A percentile compares a stretch with the other conserved stretches of the same genome.
Evolutionary conservation across 306 rosid species (phyloP).

Genomic region (Castanopsis chinensis): DNA sequence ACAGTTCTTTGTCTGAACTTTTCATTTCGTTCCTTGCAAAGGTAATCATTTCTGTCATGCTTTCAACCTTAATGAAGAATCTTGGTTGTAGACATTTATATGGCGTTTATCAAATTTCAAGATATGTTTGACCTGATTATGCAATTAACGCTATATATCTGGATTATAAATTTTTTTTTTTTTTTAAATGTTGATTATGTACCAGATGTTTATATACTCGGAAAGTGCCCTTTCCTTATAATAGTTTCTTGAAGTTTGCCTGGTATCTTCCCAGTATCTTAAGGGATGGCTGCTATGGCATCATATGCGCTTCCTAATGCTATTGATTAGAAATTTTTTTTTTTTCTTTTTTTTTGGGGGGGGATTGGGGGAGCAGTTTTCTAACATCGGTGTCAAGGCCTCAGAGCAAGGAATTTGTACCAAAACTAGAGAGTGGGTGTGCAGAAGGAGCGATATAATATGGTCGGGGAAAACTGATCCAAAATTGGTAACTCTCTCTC

Average conservation of each 20-base stretch:
- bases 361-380: slow-evolving; percentile 48
- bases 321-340: no score
- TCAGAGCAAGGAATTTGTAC: slow-evolving; percentile 57
- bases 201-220: background rate
- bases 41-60: slow-evolving; percentile 35
- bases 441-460: slow-evolving; percentile 6
- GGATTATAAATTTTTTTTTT: no score
- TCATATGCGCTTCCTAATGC: background rate
- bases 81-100: no score
- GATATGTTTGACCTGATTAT: no score
- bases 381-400: slow-evolving; percentile 44
- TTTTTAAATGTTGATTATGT: background rate
- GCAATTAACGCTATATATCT: no score
- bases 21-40: slow-evolving; percentile 62
- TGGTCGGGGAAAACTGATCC: slow-evolving; percentile 39
- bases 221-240: background rate
- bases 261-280: background rate
- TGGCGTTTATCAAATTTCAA: no score
- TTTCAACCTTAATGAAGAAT: background rate
- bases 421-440: slow-evolving; percentile 60
- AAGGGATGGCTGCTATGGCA: background rate
- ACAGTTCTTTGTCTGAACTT: slow-evolving; percentile 64
- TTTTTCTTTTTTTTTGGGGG: no score
- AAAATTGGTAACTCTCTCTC: slow-evolving; percentile 54
- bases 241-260: background rate